A percentile compares a stretch with the other conserved stretches of the same genome.
Conservation (phyloP, 2,329 filamentous ascomycete species). For the Aspergillaceae sp. region DNA sequence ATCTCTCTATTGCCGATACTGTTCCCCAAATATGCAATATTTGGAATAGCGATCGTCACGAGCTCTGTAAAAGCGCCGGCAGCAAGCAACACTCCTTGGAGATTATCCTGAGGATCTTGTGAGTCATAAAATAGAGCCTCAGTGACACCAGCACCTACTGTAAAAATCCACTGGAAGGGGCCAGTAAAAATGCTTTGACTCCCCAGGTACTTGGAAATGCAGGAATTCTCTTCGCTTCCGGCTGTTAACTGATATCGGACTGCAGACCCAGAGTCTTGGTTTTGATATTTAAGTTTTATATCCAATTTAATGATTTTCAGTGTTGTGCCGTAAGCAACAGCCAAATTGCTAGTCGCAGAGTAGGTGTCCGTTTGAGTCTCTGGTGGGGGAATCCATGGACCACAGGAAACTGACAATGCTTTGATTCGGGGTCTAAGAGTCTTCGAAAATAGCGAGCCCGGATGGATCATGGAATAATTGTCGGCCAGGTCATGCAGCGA, state of each 20-base stretch:
- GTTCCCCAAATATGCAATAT: slow-evolving; percentile 9
- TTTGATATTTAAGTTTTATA: slow-evolving; percentile 6
- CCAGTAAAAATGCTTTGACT: slow-evolving; percentile 18
- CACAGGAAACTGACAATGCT: slow-evolving; percentile 23
- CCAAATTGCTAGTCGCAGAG: slow-evolving; percentile 18
- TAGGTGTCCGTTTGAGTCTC: slow-evolving; percentile 1
- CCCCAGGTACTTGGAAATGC: slow-evolving; percentile 2
- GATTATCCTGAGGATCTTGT: slow-evolving; percentile 13
- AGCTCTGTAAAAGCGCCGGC: slow-evolving; percentile 18
- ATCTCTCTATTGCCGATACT: slow-evolving; percentile 2
- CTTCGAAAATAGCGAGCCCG: slow-evolving; percentile 23
- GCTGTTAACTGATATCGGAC: slow-evolving; percentile 5
- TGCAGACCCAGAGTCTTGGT: neutral
- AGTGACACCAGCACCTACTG: slow-evolving; percentile 17
- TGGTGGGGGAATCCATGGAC: slow-evolving; percentile 19
- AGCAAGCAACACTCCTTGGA: slow-evolving; percentile 14
- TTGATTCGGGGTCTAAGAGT: slow-evolving; percentile 17
- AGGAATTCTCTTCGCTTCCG: slow-evolving; percentile 8
- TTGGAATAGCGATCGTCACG: slow-evolving; percentile 14
- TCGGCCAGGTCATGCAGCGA: slow-evolving; percentile 8
- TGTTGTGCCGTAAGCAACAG: slow-evolving; percentile 19
- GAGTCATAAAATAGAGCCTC: slow-evolving; percentile 1
- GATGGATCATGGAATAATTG: slow-evolving; percentile 11
- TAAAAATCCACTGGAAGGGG: slow-evolving; percentile 23
- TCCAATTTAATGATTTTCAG: slow-evolving; percentile 20